Evolutionary conservation across 2,329 filamentous ascomycete species (phyloP).

Genomic region (Verticillium zaregamsianum): DNA sequence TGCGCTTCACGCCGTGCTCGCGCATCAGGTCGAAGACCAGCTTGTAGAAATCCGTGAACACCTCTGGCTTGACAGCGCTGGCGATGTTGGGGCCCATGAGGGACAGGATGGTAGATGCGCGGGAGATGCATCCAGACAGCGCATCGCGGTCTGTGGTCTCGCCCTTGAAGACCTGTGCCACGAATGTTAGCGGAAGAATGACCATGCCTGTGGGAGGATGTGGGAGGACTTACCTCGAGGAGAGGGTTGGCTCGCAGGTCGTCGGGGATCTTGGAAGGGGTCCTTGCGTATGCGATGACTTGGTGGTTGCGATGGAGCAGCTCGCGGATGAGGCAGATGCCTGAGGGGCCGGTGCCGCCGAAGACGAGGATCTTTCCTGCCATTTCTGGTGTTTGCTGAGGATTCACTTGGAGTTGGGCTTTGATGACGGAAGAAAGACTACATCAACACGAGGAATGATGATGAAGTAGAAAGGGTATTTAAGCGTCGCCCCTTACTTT

Average conservation of each 20-base stretch:
- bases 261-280: conserved; percentile 16
- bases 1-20: conserved; percentile 23
- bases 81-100: conserved; percentile 17
- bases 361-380: conserved; percentile 19
- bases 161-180: conserved; percentile 18
- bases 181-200: background rate
- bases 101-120: conserved; percentile 14
- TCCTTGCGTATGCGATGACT: conserved; percentile 17
- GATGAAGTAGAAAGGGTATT: too few species aligned
- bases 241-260: conserved; percentile 15
- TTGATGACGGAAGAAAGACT: too few species aligned
- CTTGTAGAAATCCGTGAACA: conserved; percentile 13
- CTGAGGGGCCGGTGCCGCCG: conserved; percentile 25
- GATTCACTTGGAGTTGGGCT: too few species aligned
- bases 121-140: conserved; percentile 12
- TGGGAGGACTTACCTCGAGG: conserved; percentile 11
- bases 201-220: background rate
- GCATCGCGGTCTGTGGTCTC: conserved; percentile 14
- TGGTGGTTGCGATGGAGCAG: conserved; percentile 19
- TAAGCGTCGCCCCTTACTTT: too few species aligned
- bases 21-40: conserved; percentile 20
- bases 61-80: conserved; percentile 1
- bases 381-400: background rate
- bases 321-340: conserved; percentile 24
- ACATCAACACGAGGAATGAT: too few species aligned